phyloP scores from a whole-genome alignment of 148 eudicot genomes.

The Beta vulgaris region DNA sequence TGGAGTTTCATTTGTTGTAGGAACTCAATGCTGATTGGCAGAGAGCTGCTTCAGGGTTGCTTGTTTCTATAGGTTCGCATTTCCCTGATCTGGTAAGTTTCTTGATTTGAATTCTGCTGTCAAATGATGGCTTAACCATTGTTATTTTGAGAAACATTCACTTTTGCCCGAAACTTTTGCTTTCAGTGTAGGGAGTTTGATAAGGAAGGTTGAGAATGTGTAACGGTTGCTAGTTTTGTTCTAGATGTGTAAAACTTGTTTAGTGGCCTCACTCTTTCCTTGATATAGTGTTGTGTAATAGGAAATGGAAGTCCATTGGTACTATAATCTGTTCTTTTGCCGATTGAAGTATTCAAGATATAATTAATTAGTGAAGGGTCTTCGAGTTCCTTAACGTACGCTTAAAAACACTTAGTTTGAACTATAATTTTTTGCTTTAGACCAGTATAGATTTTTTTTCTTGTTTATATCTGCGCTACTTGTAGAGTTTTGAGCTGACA shows the following conservation, averaged over 20 bases:
- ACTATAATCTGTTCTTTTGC: not conserved
- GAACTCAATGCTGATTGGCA: conserved; percentile 96
- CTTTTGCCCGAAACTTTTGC: not conserved
- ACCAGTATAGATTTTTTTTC: not conserved
- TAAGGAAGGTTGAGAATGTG: not conserved
- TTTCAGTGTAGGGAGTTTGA: not conserved
- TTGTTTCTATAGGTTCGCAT: conserved; percentile 94
- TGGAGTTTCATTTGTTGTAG: conserved; percentile 34
- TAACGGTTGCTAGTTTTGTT: not conserved
- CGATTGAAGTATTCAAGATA: not conserved
- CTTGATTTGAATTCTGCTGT: conserved; percentile 10
- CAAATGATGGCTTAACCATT: not conserved
- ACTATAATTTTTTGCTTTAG: not conserved
- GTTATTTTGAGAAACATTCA: not conserved
- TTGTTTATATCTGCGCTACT: not conserved
- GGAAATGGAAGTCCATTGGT: not conserved
- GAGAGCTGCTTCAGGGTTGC: conserved; percentile 81
- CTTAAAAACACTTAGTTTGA: not conserved
- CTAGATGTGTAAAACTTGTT: not conserved
- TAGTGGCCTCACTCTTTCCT: not conserved
- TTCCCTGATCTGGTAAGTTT: conserved; percentile 82
- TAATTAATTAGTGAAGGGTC: not conserved
- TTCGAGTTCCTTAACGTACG: not conserved
- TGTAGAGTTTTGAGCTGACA: not conserved
- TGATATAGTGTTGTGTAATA: not conserved